Base-by-base conservation (phyloP, 148 eudicot species). In the Tetragonia tetragonoides region DNA sequence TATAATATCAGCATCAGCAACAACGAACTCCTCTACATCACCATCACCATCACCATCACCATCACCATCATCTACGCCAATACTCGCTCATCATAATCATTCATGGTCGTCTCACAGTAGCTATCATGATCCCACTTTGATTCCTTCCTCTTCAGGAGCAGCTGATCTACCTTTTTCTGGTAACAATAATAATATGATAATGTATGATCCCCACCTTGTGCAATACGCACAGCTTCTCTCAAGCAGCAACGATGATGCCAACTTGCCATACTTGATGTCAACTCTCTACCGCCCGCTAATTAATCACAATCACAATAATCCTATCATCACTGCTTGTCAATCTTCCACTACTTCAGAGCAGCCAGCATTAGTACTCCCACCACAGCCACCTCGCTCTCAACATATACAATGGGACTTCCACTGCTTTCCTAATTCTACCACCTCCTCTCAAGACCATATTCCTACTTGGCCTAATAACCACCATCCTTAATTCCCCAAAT, bases 181-280 rank as follows among this genome's bases (percentile, higher is more conserved):
- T 28, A 28, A 28, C 34, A 28, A 16, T 10, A 59, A 10, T 41
- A 62, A 8, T 61, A 63, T 4, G 7, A 75, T 40, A 10, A 49
- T 39, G 10, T n/a, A 56, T 49, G 82, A 82, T 16, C 87, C 87
- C 0, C 68, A 85, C 73, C 87, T 90, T 20, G 78, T 80, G 41
- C 93, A 88, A 53, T 90, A 90, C 34, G 93, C 93, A 4, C 87
- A 88, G 41, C 79, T 90, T 38, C 83, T 90, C 40, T 83, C 88
- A 10, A 8, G 53, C 53, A 49, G 12, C 4, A 79, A 87, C 81
- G 81, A 61, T 47, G 90, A 90, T 61, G 88, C 67, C 39, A 83
- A 85, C 38, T 81, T 90, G 10, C 80, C 87, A 44, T 81, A 76
- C 56, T 69, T 80, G 51, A 78, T 84, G 74, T 81, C 91, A 7